phyloP scores from a whole-genome alignment of 768 basidiomycete species.

The Amanita subjunquillea region DNA sequence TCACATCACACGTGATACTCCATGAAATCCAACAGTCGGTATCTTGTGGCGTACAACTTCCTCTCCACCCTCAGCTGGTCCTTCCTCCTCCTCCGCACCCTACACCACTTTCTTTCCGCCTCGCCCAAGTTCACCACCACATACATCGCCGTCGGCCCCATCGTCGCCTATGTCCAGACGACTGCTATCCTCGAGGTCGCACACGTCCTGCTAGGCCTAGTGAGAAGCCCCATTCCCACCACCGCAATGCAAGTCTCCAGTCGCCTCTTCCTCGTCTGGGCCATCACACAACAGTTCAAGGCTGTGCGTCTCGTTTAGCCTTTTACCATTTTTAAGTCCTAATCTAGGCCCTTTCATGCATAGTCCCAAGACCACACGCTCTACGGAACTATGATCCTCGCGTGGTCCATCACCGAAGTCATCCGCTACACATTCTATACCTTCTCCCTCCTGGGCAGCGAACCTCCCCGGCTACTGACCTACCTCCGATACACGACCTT shows the following conservation, averaged over 20 bases:
- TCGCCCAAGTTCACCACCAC: conserved; percentile 12
- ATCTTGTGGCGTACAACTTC: conserved; percentile 73
- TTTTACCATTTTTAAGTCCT: background rate
- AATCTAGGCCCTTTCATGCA: background rate
- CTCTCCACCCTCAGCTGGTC: conserved; percentile 69
- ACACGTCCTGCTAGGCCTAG: conserved; percentile 73
- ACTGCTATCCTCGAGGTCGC: conserved; percentile 76
- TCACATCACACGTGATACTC: too few species aligned
- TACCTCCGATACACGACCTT: conserved; percentile 89
- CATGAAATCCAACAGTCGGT: conserved; percentile 16
- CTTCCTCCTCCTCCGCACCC: conserved; percentile 49
- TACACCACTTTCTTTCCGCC: conserved; percentile 34
- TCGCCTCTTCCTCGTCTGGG: conserved; percentile 81
- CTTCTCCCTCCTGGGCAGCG: conserved; percentile 44
- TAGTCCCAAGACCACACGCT: conserved; percentile 66
- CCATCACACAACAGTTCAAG: conserved; percentile 55
- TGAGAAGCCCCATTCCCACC: conserved; percentile 65
- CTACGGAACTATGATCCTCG: conserved; percentile 85
- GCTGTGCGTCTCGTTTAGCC: conserved; percentile 30
- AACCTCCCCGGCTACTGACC: conserved; percentile 34
- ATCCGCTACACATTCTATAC: conserved; percentile 90
- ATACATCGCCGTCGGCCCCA: background rate
- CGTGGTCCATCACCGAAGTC: conserved; percentile 89
- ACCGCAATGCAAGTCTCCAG: conserved; percentile 75
- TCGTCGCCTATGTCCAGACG: conserved; percentile 49